Evolutionary conservation across 139 green algal species (phyloP).

Genomic region (Tetradesmus obliquus): DNA sequence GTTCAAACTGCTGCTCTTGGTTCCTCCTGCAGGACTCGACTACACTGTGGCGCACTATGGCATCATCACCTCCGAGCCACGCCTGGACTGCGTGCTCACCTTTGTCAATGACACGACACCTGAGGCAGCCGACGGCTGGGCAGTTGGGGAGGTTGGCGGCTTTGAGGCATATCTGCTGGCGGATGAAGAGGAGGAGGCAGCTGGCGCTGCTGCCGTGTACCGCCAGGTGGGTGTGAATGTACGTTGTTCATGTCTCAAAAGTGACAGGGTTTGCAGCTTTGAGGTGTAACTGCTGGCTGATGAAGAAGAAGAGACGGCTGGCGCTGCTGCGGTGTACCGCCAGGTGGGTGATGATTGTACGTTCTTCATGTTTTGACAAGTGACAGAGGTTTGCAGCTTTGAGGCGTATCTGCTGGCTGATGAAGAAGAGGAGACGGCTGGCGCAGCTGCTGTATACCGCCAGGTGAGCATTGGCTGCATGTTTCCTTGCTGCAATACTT

Average conservation of each 20-base stretch:
- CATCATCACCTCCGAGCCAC: slow-evolving; percentile 70
- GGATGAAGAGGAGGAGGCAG: slow-evolving; percentile 73
- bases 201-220: slow-evolving; percentile 70
- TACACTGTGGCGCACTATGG: slow-evolving; percentile 90
- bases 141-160: slow-evolving; percentile 79
- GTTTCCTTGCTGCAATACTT: too few species aligned
- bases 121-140: slow-evolving; percentile 57
- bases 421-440: slow-evolving; percentile 66
- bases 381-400: too few species aligned
- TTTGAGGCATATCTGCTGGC: slow-evolving; percentile 90
- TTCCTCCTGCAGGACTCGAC: slow-evolving; percentile 71
- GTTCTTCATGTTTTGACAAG: too few species aligned
- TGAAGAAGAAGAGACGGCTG: slow-evolving; percentile 60
- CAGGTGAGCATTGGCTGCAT: too few species aligned
- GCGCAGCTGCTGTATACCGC: slow-evolving; percentile 73
- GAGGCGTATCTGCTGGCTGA: slow-evolving; percentile 90
- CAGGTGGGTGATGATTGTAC: too few species aligned
- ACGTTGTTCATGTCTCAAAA: too few species aligned
- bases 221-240: slow-evolving; percentile 41
- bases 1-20: background rate
- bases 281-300: too few species aligned
- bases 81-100: slow-evolving; percentile 82
- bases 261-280: too few species aligned
- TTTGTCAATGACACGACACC: slow-evolving; percentile 76
- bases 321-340: slow-evolving; percentile 73